These are phyloP conservation scores for Salix caprea DNA, from an alignment of 345 rosid species.

Conservation along the genomic window DNA sequence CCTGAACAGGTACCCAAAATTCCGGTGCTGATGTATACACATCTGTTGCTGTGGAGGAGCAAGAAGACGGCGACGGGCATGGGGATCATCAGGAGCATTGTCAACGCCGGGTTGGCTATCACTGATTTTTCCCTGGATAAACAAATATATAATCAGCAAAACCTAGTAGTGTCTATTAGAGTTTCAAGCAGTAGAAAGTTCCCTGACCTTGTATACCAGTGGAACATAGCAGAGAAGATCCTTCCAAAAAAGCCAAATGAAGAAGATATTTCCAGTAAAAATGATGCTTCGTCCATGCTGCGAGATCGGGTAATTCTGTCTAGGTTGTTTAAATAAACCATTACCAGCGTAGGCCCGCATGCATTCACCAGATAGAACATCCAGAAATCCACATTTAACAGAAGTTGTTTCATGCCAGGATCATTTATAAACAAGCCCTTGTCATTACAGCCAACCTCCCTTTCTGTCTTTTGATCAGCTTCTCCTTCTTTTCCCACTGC, in stretches of 20 bases:
- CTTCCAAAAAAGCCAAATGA: slow-evolving; percentile 15
- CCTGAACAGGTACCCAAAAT: slow-evolving; percentile 18
- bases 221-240: slow-evolving; percentile 5
- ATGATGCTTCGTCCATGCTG: not conserved
- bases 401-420: not conserved
- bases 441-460: not conserved
- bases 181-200: not conserved
- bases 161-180: too few species aligned
- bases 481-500: not conserved
- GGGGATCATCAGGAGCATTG: slow-evolving; percentile 13
- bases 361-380: slow-evolving; percentile 16
- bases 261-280: slow-evolving; percentile 10
- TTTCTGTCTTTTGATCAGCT: not conserved
- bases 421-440: not conserved
- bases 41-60: slow-evolving; percentile 1
- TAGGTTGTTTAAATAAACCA: slow-evolving; percentile 13
- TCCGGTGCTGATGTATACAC: slow-evolving; percentile 16
- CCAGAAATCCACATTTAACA: slow-evolving; percentile 13
- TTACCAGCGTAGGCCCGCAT: slow-evolving; percentile 12
- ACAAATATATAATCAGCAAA: not conserved
- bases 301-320: slow-evolving; percentile 5
- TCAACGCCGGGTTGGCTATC: slow-evolving; percentile 11
- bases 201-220: slow-evolving; percentile 20
- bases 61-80: slow-evolving; percentile 16
- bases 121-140: slow-evolving; percentile 5